A percentile compares a stretch with the other conserved stretches of the same genome.
phyloP scores from a whole-genome alignment of 208 protist species.

The Crithidia mellificae region DNA sequence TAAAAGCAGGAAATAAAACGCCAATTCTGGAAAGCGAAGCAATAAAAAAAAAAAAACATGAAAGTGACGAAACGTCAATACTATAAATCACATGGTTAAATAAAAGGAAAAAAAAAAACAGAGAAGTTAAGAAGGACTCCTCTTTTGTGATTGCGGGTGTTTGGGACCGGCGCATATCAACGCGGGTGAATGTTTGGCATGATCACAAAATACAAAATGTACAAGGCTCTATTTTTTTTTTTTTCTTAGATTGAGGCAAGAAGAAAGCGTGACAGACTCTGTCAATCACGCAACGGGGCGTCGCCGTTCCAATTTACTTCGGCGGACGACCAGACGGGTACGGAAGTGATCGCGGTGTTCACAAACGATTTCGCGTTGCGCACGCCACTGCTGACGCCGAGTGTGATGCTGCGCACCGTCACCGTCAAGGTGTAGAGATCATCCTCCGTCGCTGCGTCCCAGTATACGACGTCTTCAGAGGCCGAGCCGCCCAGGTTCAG shows the following conservation, averaged over 20 bases:
- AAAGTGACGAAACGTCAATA: too few relatives aligned
- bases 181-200: too few relatives aligned
- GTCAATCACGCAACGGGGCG: conserved; percentile 38
- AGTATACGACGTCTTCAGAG: conserved; percentile 67
- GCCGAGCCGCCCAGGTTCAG: conserved; percentile 42
- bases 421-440: conserved; percentile 60
- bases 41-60: neutral
- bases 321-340: conserved; percentile 57
- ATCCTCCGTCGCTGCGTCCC: conserved; percentile 56
- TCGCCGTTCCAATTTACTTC: conserved; percentile 72
- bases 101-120: too few relatives aligned
- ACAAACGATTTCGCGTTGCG: conserved; percentile 51
- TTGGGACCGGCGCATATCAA: too few relatives aligned
- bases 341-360: conserved; percentile 45
- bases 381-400: conserved; percentile 11
- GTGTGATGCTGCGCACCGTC: conserved; percentile 26
- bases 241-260: too few relatives aligned
- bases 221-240: too few relatives aligned
- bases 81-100: too few relatives aligned
- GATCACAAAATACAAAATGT: too few relatives aligned
- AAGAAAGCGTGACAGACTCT: neutral
- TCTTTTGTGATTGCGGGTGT: too few relatives aligned
- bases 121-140: too few relatives aligned
- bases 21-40: neutral
- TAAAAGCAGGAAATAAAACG: neutral